phyloP scores from a whole-genome alignment of 257 asterid species.

The Hygrophila difformis region DNA sequence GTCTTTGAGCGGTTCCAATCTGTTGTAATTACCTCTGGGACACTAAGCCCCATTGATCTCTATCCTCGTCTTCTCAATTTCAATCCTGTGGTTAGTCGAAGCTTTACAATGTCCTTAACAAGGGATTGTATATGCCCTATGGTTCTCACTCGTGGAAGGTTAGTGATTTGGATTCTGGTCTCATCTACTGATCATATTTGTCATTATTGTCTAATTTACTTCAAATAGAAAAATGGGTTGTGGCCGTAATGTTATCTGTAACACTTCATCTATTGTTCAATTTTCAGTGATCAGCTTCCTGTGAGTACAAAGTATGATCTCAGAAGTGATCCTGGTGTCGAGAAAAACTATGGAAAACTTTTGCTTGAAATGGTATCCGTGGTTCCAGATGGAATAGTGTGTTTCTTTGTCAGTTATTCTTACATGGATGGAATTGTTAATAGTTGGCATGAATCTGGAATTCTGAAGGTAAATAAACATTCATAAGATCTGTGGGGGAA shows the following conservation, averaged over 20 bases:
- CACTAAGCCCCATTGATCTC: slow-evolving; percentile 97
- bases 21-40: slow-evolving; percentile 95
- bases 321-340: slow-evolving; percentile 98
- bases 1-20: slow-evolving; percentile 96
- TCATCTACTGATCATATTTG: background rate
- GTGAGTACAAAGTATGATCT: slow-evolving; percentile 94
- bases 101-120: slow-evolving; percentile 93
- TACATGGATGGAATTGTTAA: slow-evolving; percentile 98
- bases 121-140: slow-evolving; percentile 99
- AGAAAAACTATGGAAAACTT: slow-evolving; percentile 92
- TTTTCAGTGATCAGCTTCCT: slow-evolving; percentile 91
- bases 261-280: slow-evolving; percentile 3
- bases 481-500: background rate
- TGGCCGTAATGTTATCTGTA: background rate
- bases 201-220: slow-evolving; percentile 4
- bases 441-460: slow-evolving; percentile 97
- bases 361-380: slow-evolving; percentile 92
- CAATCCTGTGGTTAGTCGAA: slow-evolving; percentile 89
- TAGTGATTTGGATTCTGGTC: slow-evolving; percentile 13
- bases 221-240: slow-evolving; percentile 6
- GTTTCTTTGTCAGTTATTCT: slow-evolving; percentile 95
- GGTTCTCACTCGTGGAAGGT: slow-evolving; percentile 98
- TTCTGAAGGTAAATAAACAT: slow-evolving; percentile 58
- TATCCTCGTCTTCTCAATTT: slow-evolving; percentile 94
- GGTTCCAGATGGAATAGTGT: slow-evolving; percentile 97